Percentiles rank a stretch among this genome's conserved stretches.
These are phyloP conservation scores for Lippia alba DNA, from an alignment of 305 asterid genomes.

Conservation along the genomic window DNA sequence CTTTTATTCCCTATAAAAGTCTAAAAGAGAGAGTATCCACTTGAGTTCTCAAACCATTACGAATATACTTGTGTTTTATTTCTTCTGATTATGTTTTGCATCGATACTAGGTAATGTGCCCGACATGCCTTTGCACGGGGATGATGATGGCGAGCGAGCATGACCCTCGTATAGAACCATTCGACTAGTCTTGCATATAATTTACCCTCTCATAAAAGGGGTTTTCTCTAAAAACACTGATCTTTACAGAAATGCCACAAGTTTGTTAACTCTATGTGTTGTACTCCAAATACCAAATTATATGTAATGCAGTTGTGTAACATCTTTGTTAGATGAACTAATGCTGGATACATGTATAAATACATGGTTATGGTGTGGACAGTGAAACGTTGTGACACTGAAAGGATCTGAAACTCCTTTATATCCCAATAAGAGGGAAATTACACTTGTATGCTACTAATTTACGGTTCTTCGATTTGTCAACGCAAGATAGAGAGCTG, in stretches of 20 bases:
- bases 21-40: not conserved
- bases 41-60: not conserved
- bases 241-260: not conserved
- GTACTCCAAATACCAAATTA: not conserved
- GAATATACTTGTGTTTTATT: not conserved
- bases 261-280: not conserved
- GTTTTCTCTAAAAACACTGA: not conserved
- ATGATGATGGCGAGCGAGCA: constrained; percentile 97
- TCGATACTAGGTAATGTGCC: constrained; percentile 78
- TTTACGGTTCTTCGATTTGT: no score
- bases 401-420: no score
- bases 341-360: not conserved
- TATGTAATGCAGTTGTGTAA: not conserved
- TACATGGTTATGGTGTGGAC: not conserved
- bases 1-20: no score
- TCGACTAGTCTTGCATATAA: constrained; percentile 44
- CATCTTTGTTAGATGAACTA: not conserved
- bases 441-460: no score
- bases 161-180: constrained; percentile 85
- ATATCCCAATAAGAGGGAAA: no score
- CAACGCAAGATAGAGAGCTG: no score
- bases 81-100: not conserved
- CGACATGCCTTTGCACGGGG: constrained; percentile 94
- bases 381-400: not conserved
- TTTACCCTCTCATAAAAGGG: not conserved